These are phyloP conservation scores for thale cress (Arabidopsis thaliana) DNA, from an alignment of 345 rosid genomes.

Conservation along the genomic window DNA sequence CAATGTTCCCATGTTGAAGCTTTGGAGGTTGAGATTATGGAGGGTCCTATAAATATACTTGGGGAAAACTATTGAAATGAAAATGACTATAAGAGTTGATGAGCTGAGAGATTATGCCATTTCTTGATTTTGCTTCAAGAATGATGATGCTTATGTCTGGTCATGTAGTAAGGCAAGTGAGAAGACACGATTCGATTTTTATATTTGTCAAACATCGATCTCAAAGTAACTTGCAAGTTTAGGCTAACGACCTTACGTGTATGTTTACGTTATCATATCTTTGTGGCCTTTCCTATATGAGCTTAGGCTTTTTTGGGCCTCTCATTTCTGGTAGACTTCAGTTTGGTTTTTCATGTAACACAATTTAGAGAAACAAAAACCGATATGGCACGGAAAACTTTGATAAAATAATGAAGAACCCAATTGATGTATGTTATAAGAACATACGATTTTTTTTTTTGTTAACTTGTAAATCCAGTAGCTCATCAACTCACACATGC, in stretches of 20 bases:
- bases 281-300: not conserved
- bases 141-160: constrained; percentile 39
- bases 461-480: too few species aligned
- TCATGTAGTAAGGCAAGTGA: constrained; percentile 38
- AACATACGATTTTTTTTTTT: too few species aligned
- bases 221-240: constrained; percentile 44
- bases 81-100: constrained; percentile 23
- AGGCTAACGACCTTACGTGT: constrained; percentile 22
- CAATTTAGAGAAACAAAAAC: not conserved
- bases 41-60: constrained; percentile 29
- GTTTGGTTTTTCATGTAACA: not conserved
- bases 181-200: constrained; percentile 31
- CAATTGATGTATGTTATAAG: too few species aligned
- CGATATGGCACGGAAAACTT: not conserved
- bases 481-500: too few species aligned
- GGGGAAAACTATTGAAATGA: not conserved
- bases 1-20: constrained; percentile 65
- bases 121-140: constrained; percentile 46
- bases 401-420: too few species aligned
- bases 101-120: constrained; percentile 15
- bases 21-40: constrained; percentile 20
- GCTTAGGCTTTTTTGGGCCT: constrained; percentile 22
- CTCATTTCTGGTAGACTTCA: not conserved
- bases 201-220: constrained; percentile 23
- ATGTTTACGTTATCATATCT: constrained; percentile 29